Evolutionary conservation across 805 yeast genomes (phyloP).

Genomic region (Ogataea salicorniae): DNA sequence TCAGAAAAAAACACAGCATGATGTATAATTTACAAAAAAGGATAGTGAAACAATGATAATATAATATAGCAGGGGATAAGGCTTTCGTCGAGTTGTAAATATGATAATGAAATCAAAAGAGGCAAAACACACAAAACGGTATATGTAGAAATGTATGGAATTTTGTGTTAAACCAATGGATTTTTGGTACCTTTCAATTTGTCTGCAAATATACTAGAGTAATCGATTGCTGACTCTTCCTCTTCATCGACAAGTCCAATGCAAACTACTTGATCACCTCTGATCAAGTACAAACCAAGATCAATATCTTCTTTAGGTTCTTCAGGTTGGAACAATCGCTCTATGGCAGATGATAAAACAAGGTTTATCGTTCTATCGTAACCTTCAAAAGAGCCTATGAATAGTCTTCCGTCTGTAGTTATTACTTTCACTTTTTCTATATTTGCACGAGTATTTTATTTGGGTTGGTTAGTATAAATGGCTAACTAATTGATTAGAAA

Average conservation of each 20-base stretch:
- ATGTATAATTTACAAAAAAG: too few species aligned
- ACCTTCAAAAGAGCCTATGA: constrained; percentile 48
- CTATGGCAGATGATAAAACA: constrained; percentile 46
- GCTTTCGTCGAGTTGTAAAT: too few species aligned
- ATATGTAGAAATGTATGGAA: not conserved
- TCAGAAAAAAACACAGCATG: too few species aligned
- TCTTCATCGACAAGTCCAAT: constrained; percentile 49
- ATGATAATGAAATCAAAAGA: not conserved
- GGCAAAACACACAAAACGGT: not conserved
- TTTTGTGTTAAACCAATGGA: constrained; percentile 12
- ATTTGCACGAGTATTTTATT: constrained; percentile 2
- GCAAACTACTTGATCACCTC: constrained; percentile 57
- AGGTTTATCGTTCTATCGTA: constrained; percentile 63
- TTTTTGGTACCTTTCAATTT: constrained; percentile 28
- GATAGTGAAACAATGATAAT: too few species aligned
- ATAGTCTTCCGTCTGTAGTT: constrained; percentile 52
- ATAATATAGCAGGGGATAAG: too few species aligned
- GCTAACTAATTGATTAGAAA: too few species aligned
- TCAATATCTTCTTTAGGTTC: constrained; percentile 35
- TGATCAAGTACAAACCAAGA: constrained; percentile 46
- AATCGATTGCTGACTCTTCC: constrained; percentile 36
- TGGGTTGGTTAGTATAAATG: not conserved
- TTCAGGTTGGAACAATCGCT: constrained; percentile 43
- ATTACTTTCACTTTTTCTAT: constrained; percentile 48
- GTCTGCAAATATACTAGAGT: constrained; percentile 27